A percentile compares a stretch with the other conserved stretches of the same genome.
Conservation (phyloP, 495 filamentous ascomycete genomes). For the Neurospora sp. region DNA sequence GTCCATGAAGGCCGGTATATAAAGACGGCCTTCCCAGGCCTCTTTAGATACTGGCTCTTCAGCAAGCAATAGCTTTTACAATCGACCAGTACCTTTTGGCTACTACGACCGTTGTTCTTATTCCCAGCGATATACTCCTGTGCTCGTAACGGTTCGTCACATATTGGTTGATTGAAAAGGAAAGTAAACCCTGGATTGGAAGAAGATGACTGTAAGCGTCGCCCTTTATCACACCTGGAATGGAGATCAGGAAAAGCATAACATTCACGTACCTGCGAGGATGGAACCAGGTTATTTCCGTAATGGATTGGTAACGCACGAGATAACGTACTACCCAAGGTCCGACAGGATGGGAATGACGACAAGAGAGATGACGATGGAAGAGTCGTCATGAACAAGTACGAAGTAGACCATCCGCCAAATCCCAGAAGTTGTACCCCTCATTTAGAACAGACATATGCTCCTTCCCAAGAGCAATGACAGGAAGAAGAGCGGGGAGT, state of each 20-base stretch:
- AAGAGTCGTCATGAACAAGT: background rate
- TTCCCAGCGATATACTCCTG: too few species aligned
- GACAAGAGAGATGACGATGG: background rate
- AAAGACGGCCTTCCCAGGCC: too few species aligned
- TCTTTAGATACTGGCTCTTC: too few species aligned
- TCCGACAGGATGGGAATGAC: background rate
- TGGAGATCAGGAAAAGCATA: background rate
- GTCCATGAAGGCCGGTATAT: too few species aligned
- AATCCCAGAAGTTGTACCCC: background rate
- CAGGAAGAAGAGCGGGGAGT: background rate
- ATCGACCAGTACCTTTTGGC: too few species aligned
- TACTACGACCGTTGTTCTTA: too few species aligned
- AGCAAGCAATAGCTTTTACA: too few species aligned
- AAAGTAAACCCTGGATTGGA: constrained; percentile 16
- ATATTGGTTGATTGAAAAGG: background rate
- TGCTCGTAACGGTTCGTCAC: too few species aligned
- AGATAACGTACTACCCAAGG: background rate
- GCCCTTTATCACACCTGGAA: too few species aligned
- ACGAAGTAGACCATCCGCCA: background rate
- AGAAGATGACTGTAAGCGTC: background rate
- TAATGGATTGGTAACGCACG: background rate
- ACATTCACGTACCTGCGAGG: constrained; percentile 2
- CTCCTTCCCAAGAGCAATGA: background rate
- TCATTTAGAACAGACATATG: background rate
- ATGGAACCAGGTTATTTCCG: constrained; percentile 2